phyloP scores from a whole-genome alignment of 1,139 yeast species.

The Pichia sp. region DNA sequence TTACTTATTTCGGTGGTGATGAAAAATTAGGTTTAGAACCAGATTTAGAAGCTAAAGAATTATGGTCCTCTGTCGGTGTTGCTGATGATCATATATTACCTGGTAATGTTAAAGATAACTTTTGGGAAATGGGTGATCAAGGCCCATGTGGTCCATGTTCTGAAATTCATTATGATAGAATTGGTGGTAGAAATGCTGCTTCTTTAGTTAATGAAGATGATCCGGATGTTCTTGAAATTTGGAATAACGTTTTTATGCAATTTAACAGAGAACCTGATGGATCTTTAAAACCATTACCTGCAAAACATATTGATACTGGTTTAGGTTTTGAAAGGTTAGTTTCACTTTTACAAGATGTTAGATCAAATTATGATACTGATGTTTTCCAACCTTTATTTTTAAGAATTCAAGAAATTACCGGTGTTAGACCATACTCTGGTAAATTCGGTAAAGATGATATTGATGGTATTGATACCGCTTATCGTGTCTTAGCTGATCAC shows the following conservation, averaged over 20 bases:
- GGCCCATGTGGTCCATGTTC: slow-evolving; percentile 99
- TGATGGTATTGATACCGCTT: slow-evolving; percentile 96
- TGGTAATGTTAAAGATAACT: slow-evolving; percentile 84
- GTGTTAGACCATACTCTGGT: slow-evolving; percentile 86
- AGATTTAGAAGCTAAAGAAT: slow-evolving; percentile 85
- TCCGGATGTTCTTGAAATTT: slow-evolving; percentile 93
- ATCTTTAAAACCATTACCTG: slow-evolving; percentile 77
- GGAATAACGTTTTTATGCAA: slow-evolving; percentile 97
- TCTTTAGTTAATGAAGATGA: slow-evolving; percentile 88
- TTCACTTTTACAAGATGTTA: slow-evolving; percentile 82
- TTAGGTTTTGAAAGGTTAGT: slow-evolving; percentile 98
- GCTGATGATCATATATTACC: slow-evolving; percentile 88
- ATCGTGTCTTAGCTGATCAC: slow-evolving; percentile 96
- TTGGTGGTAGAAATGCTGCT: slow-evolving; percentile 96
- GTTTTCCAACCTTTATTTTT: slow-evolving; percentile 85
- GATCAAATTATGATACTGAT: slow-evolving; percentile 94
- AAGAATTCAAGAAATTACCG: slow-evolving; percentile 85
- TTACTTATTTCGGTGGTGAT: slow-evolving; percentile 95
- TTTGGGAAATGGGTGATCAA: slow-evolving; percentile 99
- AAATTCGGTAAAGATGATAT: slow-evolving; percentile 86
- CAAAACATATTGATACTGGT: slow-evolving; percentile 95
- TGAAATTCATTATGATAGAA: slow-evolving; percentile 94
- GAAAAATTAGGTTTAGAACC: slow-evolving; percentile 77
- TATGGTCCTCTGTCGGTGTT: slow-evolving; percentile 86
- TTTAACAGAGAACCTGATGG: slow-evolving; percentile 89